These are phyloP conservation scores for Tephrocybe sp. DNA, from an alignment of 768 basidiomycete genomes.

Conservation along the genomic window DNA sequence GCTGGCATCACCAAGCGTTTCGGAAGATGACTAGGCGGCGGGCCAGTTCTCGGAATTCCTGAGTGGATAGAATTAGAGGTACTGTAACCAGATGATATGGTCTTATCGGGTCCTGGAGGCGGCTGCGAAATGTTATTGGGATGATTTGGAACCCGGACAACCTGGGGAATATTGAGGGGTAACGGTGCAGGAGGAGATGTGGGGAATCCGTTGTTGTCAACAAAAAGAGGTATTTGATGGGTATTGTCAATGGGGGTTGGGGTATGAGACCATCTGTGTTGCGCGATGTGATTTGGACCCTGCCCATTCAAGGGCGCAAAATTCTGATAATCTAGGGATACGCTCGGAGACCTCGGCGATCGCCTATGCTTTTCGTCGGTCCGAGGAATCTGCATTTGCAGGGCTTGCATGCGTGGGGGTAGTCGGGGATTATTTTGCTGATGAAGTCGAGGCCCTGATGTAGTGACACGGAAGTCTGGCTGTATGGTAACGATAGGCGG, in stretches of 20 bases:
- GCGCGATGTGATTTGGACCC: not conserved
- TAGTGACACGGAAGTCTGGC: slow-evolving; percentile 8
- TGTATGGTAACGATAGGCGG: slow-evolving; percentile 1
- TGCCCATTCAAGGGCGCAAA: not conserved
- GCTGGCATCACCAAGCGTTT: slow-evolving; percentile 74
- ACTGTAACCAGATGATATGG: slow-evolving; percentile 12
- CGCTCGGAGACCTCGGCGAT: slow-evolving; percentile 7
- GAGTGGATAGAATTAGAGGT: slow-evolving; percentile 15
- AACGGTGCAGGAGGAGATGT: slow-evolving; percentile 6
- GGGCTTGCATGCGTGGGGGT: slow-evolving; percentile 20
- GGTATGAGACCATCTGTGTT: slow-evolving; percentile 2
- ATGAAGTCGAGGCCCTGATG: slow-evolving; percentile 9
- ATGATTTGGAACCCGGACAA: slow-evolving; percentile 1
- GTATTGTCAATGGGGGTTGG: slow-evolving; percentile 7
- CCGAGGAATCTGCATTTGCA: slow-evolving; percentile 16
- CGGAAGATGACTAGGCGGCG: slow-evolving; percentile 42
- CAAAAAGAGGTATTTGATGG: slow-evolving; percentile 9
- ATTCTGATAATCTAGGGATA: not conserved
- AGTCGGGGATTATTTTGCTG: slow-evolving; percentile 13
- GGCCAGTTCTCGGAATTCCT: slow-evolving; percentile 12
- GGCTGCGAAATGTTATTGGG: not conserved
- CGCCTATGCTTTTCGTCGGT: slow-evolving; percentile 15
- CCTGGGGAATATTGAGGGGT: slow-evolving; percentile 1
- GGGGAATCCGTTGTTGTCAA: slow-evolving; percentile 11
- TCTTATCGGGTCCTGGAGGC: slow-evolving; percentile 1